Evolutionary conservation across 2,329 filamentous ascomycete species (phyloP), one percentile per base, ranked within the genome.

Genomic region (Fusarium humuli): DNA sequence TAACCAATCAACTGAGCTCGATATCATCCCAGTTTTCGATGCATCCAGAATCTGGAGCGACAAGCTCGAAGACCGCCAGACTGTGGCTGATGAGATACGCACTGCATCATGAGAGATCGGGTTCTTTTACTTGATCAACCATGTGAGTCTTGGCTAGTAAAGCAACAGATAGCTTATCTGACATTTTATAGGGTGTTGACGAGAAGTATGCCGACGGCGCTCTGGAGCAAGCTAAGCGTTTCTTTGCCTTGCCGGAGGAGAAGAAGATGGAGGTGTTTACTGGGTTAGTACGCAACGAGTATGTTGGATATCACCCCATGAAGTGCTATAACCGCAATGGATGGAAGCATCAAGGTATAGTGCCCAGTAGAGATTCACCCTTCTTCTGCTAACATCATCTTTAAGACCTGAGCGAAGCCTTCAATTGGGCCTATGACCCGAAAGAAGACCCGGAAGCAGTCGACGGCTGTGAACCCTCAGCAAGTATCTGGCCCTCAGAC

Each of bases 241-340:
- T 86, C 57, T 86, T 85, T 57, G 73, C 79, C 4, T 71, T 84
- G 4, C 78, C 82, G 0, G 73, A 80, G 7, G 79, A 83, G 58
- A 83, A 82, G 66, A 85, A 85, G 67, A 77, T 84, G 61, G 79
- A 84, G 41, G 83, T 85, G 4, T 82, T 82, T 68, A 86, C 79
- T 5, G 78, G 77, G 4, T 66, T 77, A 16, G 73, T 81, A 0
- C 77, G 77, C 1, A 77, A 76, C 22, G 79, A 81, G 48, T 80
- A 75, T 57, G 72, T 70, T 55, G 77, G 78, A 13, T 79, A 77
- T 49, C 76, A 79, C 46, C 77, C 78, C 0, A 83, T 83, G 73
- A 67, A 73, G 27, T 76, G 77, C 54, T 83, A 81, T 62, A 83
- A 82, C 48, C 70, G 78, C 3, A 79, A 81, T n/a, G 78, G 77